Conservation (phyloP, 1,284 basidiomycete genomes). For the Cryptococcus sp. region DNA sequence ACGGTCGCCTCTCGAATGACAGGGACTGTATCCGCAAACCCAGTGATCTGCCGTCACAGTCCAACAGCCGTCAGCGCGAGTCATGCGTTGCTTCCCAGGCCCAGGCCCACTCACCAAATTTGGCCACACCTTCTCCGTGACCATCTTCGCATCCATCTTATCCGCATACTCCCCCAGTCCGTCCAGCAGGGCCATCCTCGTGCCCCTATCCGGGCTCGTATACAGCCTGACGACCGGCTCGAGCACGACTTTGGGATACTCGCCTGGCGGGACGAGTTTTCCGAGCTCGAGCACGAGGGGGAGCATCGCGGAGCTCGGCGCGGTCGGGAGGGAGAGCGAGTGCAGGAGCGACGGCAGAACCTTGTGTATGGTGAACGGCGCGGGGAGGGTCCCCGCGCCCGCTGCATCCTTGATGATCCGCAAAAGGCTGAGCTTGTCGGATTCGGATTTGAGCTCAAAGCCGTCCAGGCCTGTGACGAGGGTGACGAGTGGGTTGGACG, state of each 20-base stretch:
- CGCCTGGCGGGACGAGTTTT: constrained; percentile 64
- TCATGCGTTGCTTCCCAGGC: neutral
- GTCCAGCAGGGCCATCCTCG: constrained; percentile 88
- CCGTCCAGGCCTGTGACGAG: constrained; percentile 82
- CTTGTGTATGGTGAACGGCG: constrained; percentile 79
- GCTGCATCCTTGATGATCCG: constrained; percentile 77
- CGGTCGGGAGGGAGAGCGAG: constrained; percentile 78
- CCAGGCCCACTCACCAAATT: constrained; percentile 61
- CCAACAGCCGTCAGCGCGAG: neutral
- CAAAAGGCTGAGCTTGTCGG: constrained; percentile 73
- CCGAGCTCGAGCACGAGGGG: constrained; percentile 80
- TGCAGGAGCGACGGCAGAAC: constrained; percentile 83
- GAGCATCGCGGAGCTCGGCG: constrained; percentile 71
- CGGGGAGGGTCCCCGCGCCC: constrained; percentile 64
- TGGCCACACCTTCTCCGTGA: constrained; percentile 88
- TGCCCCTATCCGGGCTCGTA: constrained; percentile 83
- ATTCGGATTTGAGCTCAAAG: constrained; percentile 77
- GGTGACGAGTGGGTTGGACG: constrained; percentile 75
- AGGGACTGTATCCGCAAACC: constrained; percentile 90
- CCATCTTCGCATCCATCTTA: constrained; percentile 77
- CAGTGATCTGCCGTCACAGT: constrained; percentile 61
- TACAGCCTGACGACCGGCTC: constrained; percentile 79
- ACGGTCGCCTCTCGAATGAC: constrained; percentile 93
- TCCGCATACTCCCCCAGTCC: constrained; percentile 79
- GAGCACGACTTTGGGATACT: constrained; percentile 68